A percentile compares a stretch with the other conserved stretches of the same genome.
Conservation (phyloP, 257 asterid genomes). For the Vinca minor region DNA sequence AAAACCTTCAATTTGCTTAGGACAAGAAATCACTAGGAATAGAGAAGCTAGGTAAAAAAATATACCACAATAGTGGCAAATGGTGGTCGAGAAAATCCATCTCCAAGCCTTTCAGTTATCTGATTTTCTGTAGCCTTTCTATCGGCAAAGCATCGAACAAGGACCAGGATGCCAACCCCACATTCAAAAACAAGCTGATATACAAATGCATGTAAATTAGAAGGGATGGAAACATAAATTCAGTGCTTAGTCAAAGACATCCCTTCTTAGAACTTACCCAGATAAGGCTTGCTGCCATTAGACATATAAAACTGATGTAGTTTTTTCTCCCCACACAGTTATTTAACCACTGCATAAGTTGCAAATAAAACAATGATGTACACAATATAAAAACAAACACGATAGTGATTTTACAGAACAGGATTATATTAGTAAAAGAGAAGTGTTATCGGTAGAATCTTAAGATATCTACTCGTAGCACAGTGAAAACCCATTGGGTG, state of each 20-base stretch:
- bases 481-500: background rate
- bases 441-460: background rate
- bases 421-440: background rate
- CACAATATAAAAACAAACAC: constrained; percentile 1
- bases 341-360: constrained; percentile 79
- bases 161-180: constrained; percentile 74
- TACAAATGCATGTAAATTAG: constrained; percentile 20
- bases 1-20: constrained; percentile 3
- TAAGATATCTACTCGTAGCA: background rate
- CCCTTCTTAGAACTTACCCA: constrained; percentile 52
- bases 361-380: constrained; percentile 14
- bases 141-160: constrained; percentile 81
- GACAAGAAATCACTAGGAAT: background rate
- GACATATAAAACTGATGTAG: constrained; percentile 67
- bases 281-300: constrained; percentile 84
- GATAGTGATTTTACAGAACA: background rate
- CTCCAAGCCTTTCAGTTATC: constrained; percentile 74
- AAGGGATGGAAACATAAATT: background rate
- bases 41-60: constrained; percentile 3
- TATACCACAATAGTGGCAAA: constrained; percentile 89
- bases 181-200: constrained; percentile 85
- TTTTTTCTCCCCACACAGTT: constrained; percentile 93
- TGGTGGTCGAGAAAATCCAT: constrained; percentile 92
- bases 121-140: constrained; percentile 63
- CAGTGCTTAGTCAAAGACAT: background rate